A percentile compares a stretch with the other conserved stretches of the same genome.
Evolutionary conservation across 2,329 filamentous ascomycete genomes (phyloP).

Genomic region (Calonectria fujianensis): DNA sequence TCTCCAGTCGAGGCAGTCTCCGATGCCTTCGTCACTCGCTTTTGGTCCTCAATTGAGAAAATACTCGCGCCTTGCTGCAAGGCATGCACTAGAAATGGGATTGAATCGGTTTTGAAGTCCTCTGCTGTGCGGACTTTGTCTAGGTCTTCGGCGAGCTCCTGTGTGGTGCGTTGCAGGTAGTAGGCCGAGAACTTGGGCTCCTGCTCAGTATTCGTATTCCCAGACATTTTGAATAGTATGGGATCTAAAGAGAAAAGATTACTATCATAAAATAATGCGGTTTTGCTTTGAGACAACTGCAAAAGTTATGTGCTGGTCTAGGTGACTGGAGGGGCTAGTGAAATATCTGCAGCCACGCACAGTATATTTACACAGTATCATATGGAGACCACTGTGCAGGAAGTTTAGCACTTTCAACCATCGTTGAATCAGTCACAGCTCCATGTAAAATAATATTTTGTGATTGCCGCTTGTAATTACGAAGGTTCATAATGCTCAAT

Average conservation of each 20-base stretch:
- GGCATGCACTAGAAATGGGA: constrained; percentile 80
- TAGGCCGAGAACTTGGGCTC: constrained; percentile 74
- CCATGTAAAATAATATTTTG: neutral
- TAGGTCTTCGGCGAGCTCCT: constrained; percentile 84
- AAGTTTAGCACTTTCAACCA: neutral
- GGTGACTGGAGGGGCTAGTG: neutral
- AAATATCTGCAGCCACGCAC: constrained; percentile 4
- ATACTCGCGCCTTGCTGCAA: constrained; percentile 80
- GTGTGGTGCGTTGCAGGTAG: constrained; percentile 81
- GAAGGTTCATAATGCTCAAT: neutral
- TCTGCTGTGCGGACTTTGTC: constrained; percentile 80
- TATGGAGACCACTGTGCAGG: neutral
- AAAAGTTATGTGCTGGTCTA: neutral
- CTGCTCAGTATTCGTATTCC: constrained; percentile 42
- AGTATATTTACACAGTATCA: neutral
- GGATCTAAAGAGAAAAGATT: neutral
- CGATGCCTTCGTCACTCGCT: constrained; percentile 49
- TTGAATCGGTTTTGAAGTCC: constrained; percentile 81
- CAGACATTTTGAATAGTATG: constrained; percentile 42
- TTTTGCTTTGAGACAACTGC: neutral
- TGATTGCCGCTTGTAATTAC: neutral
- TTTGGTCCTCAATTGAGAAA: constrained; percentile 69
- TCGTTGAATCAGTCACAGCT: neutral
- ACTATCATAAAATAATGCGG: neutral
- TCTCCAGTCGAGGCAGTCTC: constrained; percentile 38